Evolutionary conservation across 1,284 basidiomycete species (phyloP), one percentile per base, ranked within the genome.

Genomic region (Apiotrichum akiyoshidainum): DNA sequence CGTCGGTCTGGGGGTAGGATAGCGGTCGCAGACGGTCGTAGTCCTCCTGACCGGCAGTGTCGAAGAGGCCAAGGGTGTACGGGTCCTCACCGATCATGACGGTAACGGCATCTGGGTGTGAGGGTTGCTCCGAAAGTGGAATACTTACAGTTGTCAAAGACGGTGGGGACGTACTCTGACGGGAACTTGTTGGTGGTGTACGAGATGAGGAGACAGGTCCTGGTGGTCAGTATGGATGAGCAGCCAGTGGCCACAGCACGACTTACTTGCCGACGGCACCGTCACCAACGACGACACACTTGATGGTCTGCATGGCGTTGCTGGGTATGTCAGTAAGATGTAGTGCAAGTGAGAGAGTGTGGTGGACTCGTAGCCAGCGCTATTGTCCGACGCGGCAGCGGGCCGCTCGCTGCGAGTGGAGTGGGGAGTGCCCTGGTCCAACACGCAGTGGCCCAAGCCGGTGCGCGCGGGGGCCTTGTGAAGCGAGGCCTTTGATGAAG

Each of bases 71-170:
- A 70, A 99, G 83, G 62, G 96, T 99, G 82, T 98, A 98, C 54
- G 95, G 95, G 80, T 98, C 95, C 76, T 98, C 96, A 59, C 95
- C 96, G 80, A 99, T 98, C 95, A 99, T 99, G 65, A 99, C 96
- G 12, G 95, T 98, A 65, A 98, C 96, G 54, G 95, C 94, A 81
- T 98, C 93, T 94, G 78, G 14, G 34, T 39, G 11, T 49, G 21
- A 52, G 21, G 13, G 11, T 39, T 21, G 49, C 60, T 58, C 53
- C 13, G 66, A 54, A 49, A 39, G 41, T 54, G 34, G 50, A n/a
- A 7, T 31, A 87, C 79, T 65, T 53, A 81, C 81, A 72, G 76
- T 79, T 78, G 67, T 78, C 76, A 63, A 77, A 77, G 26, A 93
- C 93, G 68, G 93, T 99, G 52, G 95, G 96, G 54, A 99, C 95